These are phyloP conservation scores for Chlamydomonas asymmetrica DNA, from an alignment of 139 green algal species.

Conservation along the genomic window DNA sequence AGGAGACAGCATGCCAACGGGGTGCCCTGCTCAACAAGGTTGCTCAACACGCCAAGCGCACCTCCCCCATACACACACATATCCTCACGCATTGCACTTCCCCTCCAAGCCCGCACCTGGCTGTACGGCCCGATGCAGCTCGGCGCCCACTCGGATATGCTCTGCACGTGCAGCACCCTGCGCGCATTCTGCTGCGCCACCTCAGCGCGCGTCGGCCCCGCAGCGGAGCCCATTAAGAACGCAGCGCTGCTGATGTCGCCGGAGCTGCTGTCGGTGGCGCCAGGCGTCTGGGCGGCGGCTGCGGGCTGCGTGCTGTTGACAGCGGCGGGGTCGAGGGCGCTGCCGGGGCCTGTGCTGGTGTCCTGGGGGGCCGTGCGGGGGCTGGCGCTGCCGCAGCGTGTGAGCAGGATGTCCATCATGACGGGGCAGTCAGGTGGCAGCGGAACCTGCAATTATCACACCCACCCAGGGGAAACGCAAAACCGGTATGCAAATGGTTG, in stretches of 20 bases:
- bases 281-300: neutral
- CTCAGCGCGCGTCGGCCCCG: no score
- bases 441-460: conserved; percentile 36
- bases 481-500: no score
- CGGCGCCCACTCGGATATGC: conserved; percentile 93
- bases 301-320: neutral
- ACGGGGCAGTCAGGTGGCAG: conserved; percentile 49
- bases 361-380: no score
- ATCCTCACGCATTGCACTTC: neutral
- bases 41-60: no score
- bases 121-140: conserved; percentile 97
- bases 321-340: conserved; percentile 8
- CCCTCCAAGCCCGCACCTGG: conserved; percentile 57
- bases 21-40: no score
- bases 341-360: no score
- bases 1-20: neutral
- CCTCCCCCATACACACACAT: neutral
- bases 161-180: conserved; percentile 94
- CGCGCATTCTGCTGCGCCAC: conserved; percentile 25
- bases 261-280: neutral
- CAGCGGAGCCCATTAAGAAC: no score
- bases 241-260: neutral
- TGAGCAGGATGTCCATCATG: conserved; percentile 54
- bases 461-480: no score
- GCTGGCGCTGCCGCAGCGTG: no score